Percentiles rank a stretch among this genome's conserved stretches.
Evolutionary conservation across 805 yeast genomes (phyloP).

Genomic region (Candida fluviatilis): DNA sequence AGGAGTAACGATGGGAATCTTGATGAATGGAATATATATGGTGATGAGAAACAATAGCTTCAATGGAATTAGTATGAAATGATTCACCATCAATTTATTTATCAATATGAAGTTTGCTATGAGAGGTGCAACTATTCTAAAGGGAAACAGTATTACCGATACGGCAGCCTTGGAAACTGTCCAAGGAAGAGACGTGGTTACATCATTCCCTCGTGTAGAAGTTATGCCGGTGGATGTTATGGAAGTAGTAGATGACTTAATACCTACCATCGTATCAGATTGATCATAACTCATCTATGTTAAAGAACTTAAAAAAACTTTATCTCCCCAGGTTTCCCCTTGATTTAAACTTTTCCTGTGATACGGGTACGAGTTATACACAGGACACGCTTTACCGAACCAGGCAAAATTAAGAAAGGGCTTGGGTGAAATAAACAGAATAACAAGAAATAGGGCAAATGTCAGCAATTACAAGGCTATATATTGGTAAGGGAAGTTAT

Average conservation of each 20-base stretch:
- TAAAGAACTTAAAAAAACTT: too few species aligned
- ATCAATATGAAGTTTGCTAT: neutral
- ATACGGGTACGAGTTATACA: too few species aligned
- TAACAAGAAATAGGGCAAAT: too few species aligned
- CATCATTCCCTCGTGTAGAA: neutral
- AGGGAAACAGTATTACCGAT: too few species aligned
- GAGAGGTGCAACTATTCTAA: neutral
- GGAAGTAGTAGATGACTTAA: slow-evolving; percentile 5
- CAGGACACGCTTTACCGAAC: too few species aligned
- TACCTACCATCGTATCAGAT: neutral
- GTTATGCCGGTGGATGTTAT: neutral
- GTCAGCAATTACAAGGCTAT: too few species aligned
- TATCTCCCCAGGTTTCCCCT: neutral
- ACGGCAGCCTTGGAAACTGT: too few species aligned
- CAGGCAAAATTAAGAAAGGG: too few species aligned
- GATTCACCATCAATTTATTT: slow-evolving; percentile 6
- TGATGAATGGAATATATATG: slow-evolving; percentile 10
- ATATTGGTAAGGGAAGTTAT: too few species aligned
- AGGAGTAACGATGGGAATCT: slow-evolving; percentile 10
- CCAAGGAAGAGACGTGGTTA: too few species aligned
- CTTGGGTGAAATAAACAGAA: too few species aligned
- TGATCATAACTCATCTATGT: neutral
- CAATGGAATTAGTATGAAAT: slow-evolving; percentile 4
- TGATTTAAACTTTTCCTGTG: too few species aligned
- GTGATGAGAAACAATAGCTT: slow-evolving; percentile 5